Evolutionary conservation across 129 eudicot genomes (phyloP), one percentile per base, ranked within the genome.

Genomic region (Gnaphalium uliginosum): DNA sequence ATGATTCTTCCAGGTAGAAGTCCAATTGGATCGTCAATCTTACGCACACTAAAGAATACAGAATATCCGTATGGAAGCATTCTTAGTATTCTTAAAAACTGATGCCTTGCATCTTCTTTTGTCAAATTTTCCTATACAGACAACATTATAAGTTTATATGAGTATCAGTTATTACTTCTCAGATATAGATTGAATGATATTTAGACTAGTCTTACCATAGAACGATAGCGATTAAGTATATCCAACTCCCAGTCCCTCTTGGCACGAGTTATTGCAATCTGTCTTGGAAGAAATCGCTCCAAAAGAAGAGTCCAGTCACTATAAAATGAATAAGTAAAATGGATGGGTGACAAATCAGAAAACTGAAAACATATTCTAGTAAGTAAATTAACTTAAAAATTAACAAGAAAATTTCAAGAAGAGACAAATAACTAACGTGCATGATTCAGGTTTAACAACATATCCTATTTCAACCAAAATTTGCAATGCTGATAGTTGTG

Each of bases 21-120:
- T 15, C 97, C 99, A 77, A 95, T 95, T 19, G 99, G 97, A 80
- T 95, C 99, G 83, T 95, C 99, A 80, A 95, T 95, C 85, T 95
- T 95, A 35, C 96, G 96, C 64, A 95, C 99, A 65, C 94, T 86
- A 79, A 95, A 95, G 79, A 95, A 95, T 51, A 95, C 96, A 1
- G 99, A 95, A 86, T 87, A 89, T 21, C 99, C 99, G 51, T 95
- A 95, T 1, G 99, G 97, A 78, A 95, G 92, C 14, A 88, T 87
- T 79, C 96, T 86, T 82, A 95, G 72, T 76, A 91, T 87, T 65
- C 94, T 81, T 64, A 95, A 71, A 76, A 95, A 95, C 46, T 95
- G 97, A 18, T 95, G 97, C 29, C 97, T 84, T 63, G 97, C 99
- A 81, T 95, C 99, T 53, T 95, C 99, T 82, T 95, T 95, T 8